Percentiles rank a stretch among this genome's conserved stretches.
phyloP scores from a whole-genome alignment of 257 asterid species.

The Parsonsia alboflavescens region DNA sequence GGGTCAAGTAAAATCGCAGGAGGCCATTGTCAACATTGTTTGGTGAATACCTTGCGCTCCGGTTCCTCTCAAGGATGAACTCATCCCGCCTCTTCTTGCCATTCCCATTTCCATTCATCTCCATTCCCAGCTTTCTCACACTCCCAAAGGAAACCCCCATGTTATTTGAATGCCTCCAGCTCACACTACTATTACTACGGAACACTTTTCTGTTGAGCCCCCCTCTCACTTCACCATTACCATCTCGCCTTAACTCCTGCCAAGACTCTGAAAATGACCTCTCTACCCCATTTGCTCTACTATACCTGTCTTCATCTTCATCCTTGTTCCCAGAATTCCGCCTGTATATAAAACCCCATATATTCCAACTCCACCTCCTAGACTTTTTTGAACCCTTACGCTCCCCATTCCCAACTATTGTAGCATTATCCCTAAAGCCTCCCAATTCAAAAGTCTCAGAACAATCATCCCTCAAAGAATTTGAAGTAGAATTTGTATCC shows the following conservation, averaged over 20 bases:
- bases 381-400: constrained; percentile 54
- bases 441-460: constrained; percentile 71
- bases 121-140: constrained; percentile 47
- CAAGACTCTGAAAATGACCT: constrained; percentile 66
- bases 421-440: constrained; percentile 42
- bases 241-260: constrained; percentile 48
- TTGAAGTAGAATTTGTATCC: constrained; percentile 40
- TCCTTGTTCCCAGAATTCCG: constrained; percentile 43
- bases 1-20: constrained; percentile 70
- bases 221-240: constrained; percentile 30
- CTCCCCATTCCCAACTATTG: constrained; percentile 42
- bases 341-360: constrained; percentile 59
- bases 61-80: constrained; percentile 67
- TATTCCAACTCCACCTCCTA: constrained; percentile 63
- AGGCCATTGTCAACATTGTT: constrained; percentile 69
- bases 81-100: constrained; percentile 56
- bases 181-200: constrained; percentile 60
- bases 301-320: constrained; percentile 46
- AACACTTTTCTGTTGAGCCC: constrained; percentile 40
- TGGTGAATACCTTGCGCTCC: constrained; percentile 75
- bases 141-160: constrained; percentile 52
- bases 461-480: constrained; percentile 64
- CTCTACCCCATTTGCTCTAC: constrained; percentile 60
- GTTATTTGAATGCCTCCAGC: constrained; percentile 50
- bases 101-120: constrained; percentile 38